phyloP scores from a whole-genome alignment of 768 basidiomycete species.

The Tremella yokohamensis region DNA sequence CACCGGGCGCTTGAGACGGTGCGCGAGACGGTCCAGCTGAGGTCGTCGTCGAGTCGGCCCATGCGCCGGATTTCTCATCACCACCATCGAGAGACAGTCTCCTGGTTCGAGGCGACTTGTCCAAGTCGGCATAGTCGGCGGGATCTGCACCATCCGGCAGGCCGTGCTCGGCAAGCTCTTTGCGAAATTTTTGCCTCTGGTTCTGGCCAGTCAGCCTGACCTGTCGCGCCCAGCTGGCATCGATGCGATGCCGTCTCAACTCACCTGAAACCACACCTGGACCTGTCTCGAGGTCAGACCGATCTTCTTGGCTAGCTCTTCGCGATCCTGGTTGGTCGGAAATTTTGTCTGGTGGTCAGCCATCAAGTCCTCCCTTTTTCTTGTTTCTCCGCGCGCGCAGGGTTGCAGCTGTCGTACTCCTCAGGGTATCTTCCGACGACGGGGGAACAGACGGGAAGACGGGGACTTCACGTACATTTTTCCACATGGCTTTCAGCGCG shows the following conservation, averaged over 20 bases:
- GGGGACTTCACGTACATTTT: constrained; percentile 1
- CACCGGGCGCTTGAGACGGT: background rate
- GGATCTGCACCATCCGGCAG: constrained; percentile 12
- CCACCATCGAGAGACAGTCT: constrained; percentile 9
- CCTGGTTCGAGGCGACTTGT: constrained; percentile 14
- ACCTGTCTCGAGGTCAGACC: constrained; percentile 38
- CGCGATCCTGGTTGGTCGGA: constrained; percentile 29
- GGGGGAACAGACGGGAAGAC: background rate
- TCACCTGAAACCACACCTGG: constrained; percentile 46
- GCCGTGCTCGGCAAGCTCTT: constrained; percentile 5
- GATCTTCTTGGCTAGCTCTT: constrained; percentile 22
- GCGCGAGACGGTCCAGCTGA: background rate
- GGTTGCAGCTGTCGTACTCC: background rate
- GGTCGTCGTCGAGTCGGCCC: background rate
- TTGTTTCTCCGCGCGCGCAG: too few species aligned
- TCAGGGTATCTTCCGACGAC: background rate
- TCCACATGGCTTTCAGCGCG: constrained; percentile 3
- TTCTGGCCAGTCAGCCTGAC: constrained; percentile 9
- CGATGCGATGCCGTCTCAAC: constrained; percentile 5
- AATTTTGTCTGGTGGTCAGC: constrained; percentile 32
- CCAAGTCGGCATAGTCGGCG: constrained; percentile 16
- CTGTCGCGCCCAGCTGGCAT: background rate
- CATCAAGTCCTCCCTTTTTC: background rate
- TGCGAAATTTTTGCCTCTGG: constrained; percentile 14
- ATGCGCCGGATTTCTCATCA: background rate